Base-by-base conservation (phyloP, 1,139 yeast species). In the Petasospora fabianii region DNA sequence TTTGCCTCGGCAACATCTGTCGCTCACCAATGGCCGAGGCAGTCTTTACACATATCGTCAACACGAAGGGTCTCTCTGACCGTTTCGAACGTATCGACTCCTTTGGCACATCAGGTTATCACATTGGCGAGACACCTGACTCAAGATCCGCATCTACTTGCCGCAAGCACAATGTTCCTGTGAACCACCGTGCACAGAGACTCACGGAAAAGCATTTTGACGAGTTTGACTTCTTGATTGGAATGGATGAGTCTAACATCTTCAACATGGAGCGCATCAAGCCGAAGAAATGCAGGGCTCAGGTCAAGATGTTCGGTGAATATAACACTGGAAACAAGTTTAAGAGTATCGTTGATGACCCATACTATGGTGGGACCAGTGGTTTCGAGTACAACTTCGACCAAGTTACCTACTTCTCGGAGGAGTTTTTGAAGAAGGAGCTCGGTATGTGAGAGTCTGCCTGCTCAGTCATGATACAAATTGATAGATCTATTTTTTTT, bases 11-110 rank as follows among this genome's bases (percentile, higher is more conserved):
- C 3, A 90, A 90, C 62, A 87, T 88, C 32, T 90, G 98, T 58
- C 92, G 97, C 39, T 88, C 97, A 1, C 97, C 97, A 10, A 90
- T 90, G 97, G 97, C 98, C 0, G 97, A 90, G 60, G 97, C 96
- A 0, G 84, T 88, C 1, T 87, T 88, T 64, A 69, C 68, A 38
- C 79, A 85, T 46, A 68, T 69, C 20, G 95, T 86, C 4, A 60
- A 75, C 34, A 58, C 71, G 41, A 56, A 65, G 24, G 74, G 78
- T 0, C 49, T 67, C n/a, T 46, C 48, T 12, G 59, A 60, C 24
- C 48, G 48, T 28, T 72, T 90, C 49, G 61, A 66, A 1, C 53
- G 57, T 12, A 82, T 87, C 26, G 96, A 88, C 53, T 88, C 97
- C 1, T 90, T 81, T 60, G 97, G 97, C 6, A 87, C 96, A 0